Conservation (phyloP, 2,329 filamentous ascomycete species). For the Capronia coronata region DNA sequence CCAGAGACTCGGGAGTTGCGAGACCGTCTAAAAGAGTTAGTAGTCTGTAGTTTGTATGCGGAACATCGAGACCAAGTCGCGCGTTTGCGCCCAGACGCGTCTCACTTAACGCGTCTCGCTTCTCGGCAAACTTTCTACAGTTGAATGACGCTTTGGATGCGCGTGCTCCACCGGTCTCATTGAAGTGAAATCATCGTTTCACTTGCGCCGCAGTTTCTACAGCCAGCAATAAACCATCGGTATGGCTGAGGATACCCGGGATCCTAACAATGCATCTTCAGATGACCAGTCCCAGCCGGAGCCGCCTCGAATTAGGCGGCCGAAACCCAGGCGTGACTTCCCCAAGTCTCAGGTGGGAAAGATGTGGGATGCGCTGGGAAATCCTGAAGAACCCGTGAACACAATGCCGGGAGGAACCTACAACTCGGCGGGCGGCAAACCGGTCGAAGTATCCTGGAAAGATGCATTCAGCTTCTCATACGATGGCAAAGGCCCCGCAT, state of each 20-base stretch:
- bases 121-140: slow-evolving; percentile 2
- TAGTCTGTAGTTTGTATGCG: too few relatives aligned
- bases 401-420: slow-evolving; percentile 51
- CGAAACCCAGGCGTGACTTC: slow-evolving; percentile 38
- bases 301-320: slow-evolving; percentile 8
- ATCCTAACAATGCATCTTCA: slow-evolving; percentile 18
- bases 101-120: slow-evolving; percentile 6
- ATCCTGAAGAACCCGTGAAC: slow-evolving; percentile 47
- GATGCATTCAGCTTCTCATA: slow-evolving; percentile 49
- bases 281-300: slow-evolving; percentile 12
- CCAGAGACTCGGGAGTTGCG: not conserved
- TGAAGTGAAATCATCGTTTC: not conserved
- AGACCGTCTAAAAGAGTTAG: not conserved
- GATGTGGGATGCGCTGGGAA: slow-evolving; percentile 44
- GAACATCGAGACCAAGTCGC: not conserved
- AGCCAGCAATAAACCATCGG: slow-evolving; percentile 7
- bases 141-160: not conserved
- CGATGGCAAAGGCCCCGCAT: slow-evolving; percentile 60
- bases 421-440: slow-evolving; percentile 54
- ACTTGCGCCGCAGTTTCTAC: slow-evolving; percentile 4
- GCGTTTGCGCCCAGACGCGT: slow-evolving; percentile 4
- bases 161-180: not conserved
- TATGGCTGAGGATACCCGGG: slow-evolving; percentile 39
- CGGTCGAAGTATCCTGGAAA: slow-evolving; percentile 38
- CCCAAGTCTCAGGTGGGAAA: slow-evolving; percentile 43